Percentiles rank a stretch among this genome's conserved stretches.
These are phyloP conservation scores for Hordeum pubiflorum DNA, from an alignment of 202 grass and related monocot genomes.

Conservation along the genomic window DNA sequence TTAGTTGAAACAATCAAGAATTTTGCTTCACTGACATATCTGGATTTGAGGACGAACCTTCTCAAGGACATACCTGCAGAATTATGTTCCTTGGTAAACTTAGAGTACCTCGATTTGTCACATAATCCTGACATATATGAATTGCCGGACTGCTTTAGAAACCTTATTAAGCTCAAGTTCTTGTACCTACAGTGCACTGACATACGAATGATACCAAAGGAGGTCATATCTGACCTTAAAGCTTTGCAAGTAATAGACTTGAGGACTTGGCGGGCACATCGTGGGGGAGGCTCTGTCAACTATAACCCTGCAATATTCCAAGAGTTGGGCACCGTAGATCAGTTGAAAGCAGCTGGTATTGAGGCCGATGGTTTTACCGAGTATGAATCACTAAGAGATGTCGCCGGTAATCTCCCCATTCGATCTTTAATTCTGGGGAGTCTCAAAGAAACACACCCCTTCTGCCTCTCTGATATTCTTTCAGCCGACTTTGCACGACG, in stretches of 20 bases:
- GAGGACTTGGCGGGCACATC: neutral
- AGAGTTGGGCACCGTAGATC: neutral
- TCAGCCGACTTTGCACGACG: neutral
- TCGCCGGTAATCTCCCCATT: neutral
- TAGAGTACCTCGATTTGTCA: neutral
- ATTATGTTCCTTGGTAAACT: neutral
- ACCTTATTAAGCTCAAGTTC: slow-evolving; percentile 7
- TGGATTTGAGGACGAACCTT: neutral
- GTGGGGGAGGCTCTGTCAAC: neutral
- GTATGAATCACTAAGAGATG: neutral
- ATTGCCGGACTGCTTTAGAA: neutral
- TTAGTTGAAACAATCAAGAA: neutral
- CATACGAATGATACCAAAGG: neutral
- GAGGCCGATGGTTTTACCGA: neutral
- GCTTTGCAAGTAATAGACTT: neutral
- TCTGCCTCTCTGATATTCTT: neutral
- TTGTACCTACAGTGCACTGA: neutral
- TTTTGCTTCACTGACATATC: neutral
- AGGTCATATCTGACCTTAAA: neutral
- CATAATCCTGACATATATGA: neutral
- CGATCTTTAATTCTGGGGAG: neutral
- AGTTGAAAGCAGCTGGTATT: neutral
- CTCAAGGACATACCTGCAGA: neutral
- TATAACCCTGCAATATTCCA: neutral
- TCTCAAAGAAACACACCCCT: neutral